These are phyloP conservation scores for Herpetospermum pedunculosum DNA, from an alignment of 306 rosid genomes.

Conservation along the genomic window DNA sequence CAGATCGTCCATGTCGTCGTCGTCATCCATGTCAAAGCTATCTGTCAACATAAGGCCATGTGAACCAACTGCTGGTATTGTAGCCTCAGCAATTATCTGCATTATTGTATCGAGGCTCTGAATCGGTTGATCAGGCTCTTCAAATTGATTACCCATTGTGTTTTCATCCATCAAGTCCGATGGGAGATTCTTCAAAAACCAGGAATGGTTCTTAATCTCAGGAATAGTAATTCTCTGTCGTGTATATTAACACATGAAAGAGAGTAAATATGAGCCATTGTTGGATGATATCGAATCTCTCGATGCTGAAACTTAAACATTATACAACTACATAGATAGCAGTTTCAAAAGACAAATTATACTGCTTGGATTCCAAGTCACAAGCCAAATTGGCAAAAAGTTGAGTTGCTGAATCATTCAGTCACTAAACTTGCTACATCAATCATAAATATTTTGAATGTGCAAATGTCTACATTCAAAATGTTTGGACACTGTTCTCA, in stretches of 20 bases:
- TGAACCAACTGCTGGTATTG: conserved; percentile 63
- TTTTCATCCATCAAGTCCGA: conserved; percentile 65
- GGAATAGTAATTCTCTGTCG: conserved; percentile 76
- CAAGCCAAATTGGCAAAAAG: background rate
- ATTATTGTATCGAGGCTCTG: conserved; percentile 70
- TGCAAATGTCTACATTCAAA: background rate
- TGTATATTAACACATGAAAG: background rate
- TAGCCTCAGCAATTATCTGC: conserved; percentile 94
- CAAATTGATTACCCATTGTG: conserved; percentile 43
- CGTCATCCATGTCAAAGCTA: conserved; percentile 45
- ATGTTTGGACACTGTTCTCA: background rate
- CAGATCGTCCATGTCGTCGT: conserved; percentile 60
- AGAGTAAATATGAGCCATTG: background rate
- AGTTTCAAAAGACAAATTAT: background rate
- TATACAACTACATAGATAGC: background rate
- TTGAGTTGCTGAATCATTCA: background rate
- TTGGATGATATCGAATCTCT: background rate
- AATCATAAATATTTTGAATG: background rate
- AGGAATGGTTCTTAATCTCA: conserved; percentile 60
- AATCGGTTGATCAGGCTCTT: conserved; percentile 89
- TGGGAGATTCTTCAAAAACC: conserved; percentile 84
- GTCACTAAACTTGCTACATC: background rate
- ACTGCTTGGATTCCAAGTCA: background rate
- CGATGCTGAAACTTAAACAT: background rate
- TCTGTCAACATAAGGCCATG: conserved; percentile 36